Evolutionary conservation across 192 early-diverging fungal species (phyloP).

Genomic region (Coemansia sp.): DNA sequence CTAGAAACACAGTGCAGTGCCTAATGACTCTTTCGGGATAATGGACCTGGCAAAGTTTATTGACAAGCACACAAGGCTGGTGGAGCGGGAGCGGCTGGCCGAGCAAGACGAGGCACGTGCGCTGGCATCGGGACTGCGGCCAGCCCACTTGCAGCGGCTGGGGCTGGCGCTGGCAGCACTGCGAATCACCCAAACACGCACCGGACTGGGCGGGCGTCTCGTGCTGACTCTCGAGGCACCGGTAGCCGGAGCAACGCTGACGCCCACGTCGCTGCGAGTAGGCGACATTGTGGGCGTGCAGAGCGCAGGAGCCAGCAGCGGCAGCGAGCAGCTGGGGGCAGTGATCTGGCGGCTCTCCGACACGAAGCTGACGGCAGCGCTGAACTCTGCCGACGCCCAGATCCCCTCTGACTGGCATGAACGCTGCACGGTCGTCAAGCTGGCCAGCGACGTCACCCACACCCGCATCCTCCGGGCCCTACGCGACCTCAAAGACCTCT

Average conservation of each 20-base stretch:
- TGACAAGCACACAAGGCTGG: constrained; percentile 50
- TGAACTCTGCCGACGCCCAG: constrained; percentile 55
- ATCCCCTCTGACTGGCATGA: constrained; percentile 63
- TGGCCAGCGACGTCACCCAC: constrained; percentile 54
- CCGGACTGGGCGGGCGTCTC: constrained; percentile 67
- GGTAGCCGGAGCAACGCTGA: constrained; percentile 56
- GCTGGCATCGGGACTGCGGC: constrained; percentile 43
- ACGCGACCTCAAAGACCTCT: constrained; percentile 9
- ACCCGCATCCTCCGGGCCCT: constrained; percentile 47
- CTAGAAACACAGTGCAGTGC: too few relatives aligned
- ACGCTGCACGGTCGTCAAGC: constrained; percentile 56
- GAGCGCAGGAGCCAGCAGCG: not conserved
- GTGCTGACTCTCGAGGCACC: constrained; percentile 66
- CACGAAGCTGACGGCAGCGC: constrained; percentile 60
- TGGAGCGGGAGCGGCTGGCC: constrained; percentile 57
- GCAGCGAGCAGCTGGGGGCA: constrained; percentile 25
- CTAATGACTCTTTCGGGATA: too few relatives aligned
- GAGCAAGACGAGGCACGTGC: constrained; percentile 39
- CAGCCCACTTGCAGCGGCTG: constrained; percentile 63
- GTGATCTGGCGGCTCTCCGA: constrained; percentile 61
- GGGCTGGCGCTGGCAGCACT: constrained; percentile 64
- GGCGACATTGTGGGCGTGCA: constrained; percentile 71
- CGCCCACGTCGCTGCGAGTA: constrained; percentile 57
- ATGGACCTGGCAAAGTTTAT: constrained; percentile 9
- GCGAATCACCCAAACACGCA: constrained; percentile 59